Evolutionary conservation across 1,284 basidiomycete species (phyloP).

Genomic region (Ganoderma leucocontextum): DNA sequence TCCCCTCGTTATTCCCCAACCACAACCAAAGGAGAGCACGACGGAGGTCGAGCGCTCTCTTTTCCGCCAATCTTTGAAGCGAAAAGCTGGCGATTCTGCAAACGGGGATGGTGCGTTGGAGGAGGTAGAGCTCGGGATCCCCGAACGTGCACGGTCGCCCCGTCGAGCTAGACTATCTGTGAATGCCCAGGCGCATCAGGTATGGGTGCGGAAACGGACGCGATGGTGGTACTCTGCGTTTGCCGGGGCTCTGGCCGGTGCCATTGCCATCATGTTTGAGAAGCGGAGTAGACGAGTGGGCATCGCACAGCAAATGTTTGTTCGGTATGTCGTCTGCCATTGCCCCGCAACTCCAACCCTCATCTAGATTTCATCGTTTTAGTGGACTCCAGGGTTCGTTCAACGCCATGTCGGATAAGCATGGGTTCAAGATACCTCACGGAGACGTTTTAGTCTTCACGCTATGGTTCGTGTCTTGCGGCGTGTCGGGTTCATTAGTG

Average conservation of each 20-base stretch:
- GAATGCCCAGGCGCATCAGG: slow-evolving; percentile 67
- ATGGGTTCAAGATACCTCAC: slow-evolving; percentile 80
- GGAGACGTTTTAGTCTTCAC: slow-evolving; percentile 89
- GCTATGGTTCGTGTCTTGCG: slow-evolving; percentile 61
- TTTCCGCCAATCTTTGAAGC: slow-evolving; percentile 36
- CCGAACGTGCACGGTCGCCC: slow-evolving; percentile 31
- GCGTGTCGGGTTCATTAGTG: neutral
- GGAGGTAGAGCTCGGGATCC: slow-evolving; percentile 30
- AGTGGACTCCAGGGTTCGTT: slow-evolving; percentile 89
- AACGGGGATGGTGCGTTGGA: slow-evolving; percentile 35
- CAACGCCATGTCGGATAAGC: slow-evolving; percentile 73
- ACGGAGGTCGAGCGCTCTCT: slow-evolving; percentile 46
- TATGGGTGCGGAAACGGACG: slow-evolving; percentile 71
- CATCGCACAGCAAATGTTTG: slow-evolving; percentile 93
- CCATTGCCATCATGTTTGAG: slow-evolving; percentile 87
- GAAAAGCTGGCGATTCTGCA: slow-evolving; percentile 23
- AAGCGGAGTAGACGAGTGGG: slow-evolving; percentile 71
- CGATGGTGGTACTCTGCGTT: slow-evolving; percentile 89
- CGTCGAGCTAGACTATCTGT: slow-evolving; percentile 64
- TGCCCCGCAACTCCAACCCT: neutral
- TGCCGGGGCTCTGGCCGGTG: slow-evolving; percentile 86
- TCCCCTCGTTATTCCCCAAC: slow-evolving; percentile 75
- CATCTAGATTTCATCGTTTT: neutral
- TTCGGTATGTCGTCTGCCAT: slow-evolving; percentile 61
- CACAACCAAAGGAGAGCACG: slow-evolving; percentile 38